These are phyloP conservation scores for Populus deltoides DNA, from an alignment of 345 rosid genomes.

Conservation along the genomic window DNA sequence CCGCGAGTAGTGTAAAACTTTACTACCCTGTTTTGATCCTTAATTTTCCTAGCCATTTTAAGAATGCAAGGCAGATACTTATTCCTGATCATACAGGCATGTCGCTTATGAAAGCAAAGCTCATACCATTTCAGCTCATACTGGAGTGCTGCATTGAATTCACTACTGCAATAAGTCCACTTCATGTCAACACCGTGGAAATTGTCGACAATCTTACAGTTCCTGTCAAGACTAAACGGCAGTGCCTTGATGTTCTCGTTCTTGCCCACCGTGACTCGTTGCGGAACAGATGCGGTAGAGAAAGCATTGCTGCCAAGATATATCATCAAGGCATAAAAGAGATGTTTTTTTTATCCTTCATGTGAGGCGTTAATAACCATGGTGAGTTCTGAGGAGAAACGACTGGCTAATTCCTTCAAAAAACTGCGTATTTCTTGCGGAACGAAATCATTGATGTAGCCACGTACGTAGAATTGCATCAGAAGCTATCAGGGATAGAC, in stretches of 20 bases:
- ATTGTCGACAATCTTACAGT: constrained; percentile 31
- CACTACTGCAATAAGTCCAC: constrained; percentile 30
- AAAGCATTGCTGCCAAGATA: constrained; percentile 34
- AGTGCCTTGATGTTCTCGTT: constrained; percentile 26
- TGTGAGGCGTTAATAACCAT: constrained; percentile 35
- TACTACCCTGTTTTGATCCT: constrained; percentile 25
- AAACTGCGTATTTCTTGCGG: constrained; percentile 31
- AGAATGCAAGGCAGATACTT: constrained; percentile 35
- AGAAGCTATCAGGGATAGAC: constrained; percentile 36
- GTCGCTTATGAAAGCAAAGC: constrained; percentile 31
- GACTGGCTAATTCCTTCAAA: constrained; percentile 21
- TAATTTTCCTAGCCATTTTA: constrained; percentile 29
- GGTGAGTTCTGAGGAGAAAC: constrained; percentile 31
- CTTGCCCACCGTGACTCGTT: constrained; percentile 38
- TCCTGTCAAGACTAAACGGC: constrained; percentile 29
- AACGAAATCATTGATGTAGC: no score
- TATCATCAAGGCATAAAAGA: constrained; percentile 21
- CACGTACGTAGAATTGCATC: constrained; percentile 35
- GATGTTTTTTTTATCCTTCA: constrained; percentile 35
- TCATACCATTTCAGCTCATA: constrained; percentile 36
- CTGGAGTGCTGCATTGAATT: constrained; percentile 4
- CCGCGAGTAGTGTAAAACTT: constrained; percentile 27
- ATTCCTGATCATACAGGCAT: constrained; percentile 23
- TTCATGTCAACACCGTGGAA: constrained; percentile 32
- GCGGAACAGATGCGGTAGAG: constrained; percentile 6